Evolutionary conservation across 1,284 basidiomycete species (phyloP).

Genomic region (Phlebopus sp.): DNA sequence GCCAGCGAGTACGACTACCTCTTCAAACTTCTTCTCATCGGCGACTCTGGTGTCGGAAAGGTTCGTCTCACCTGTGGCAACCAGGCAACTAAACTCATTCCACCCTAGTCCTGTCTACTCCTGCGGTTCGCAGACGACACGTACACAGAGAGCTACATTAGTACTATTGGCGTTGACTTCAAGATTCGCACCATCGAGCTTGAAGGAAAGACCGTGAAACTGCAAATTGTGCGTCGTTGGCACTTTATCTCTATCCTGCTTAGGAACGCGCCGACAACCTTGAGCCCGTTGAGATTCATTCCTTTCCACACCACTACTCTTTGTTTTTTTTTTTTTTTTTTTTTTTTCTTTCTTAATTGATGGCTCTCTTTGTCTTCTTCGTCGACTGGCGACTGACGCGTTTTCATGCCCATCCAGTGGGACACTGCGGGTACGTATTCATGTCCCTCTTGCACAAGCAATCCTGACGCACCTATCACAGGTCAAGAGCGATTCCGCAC

Average conservation of each 20-base stretch:
- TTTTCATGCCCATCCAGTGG: slow-evolving; percentile 54
- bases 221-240: slow-evolving; percentile 87
- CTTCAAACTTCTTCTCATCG: slow-evolving; percentile 93
- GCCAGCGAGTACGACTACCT: slow-evolving; percentile 96
- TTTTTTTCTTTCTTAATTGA: not conserved
- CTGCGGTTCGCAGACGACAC: slow-evolving; percentile 99
- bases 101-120: slow-evolving; percentile 88
- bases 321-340: not conserved
- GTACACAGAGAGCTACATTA: slow-evolving; percentile 99
- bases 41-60: slow-evolving; percentile 97
- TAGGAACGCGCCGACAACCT: not conserved
- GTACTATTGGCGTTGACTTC: slow-evolving; percentile 99
- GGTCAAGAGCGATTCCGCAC: slow-evolving; percentile 97
- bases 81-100: slow-evolving; percentile 14
- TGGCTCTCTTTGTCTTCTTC: not conserved
- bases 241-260: slow-evolving; percentile 2
- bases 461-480: slow-evolving; percentile 25
- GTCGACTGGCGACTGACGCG: slow-evolving; percentile 10
- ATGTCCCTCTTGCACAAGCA: not conserved
- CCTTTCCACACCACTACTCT: not conserved
- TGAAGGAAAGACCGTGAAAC: slow-evolving; percentile 99
- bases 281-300: not conserved
- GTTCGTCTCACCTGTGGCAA: slow-evolving; percentile 39
- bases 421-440: slow-evolving; percentile 78
- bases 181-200: slow-evolving; percentile 99